These are phyloP conservation scores for Taiozyma onychis DNA, from an alignment of 1,139 yeast genomes.

Conservation along the genomic window DNA sequence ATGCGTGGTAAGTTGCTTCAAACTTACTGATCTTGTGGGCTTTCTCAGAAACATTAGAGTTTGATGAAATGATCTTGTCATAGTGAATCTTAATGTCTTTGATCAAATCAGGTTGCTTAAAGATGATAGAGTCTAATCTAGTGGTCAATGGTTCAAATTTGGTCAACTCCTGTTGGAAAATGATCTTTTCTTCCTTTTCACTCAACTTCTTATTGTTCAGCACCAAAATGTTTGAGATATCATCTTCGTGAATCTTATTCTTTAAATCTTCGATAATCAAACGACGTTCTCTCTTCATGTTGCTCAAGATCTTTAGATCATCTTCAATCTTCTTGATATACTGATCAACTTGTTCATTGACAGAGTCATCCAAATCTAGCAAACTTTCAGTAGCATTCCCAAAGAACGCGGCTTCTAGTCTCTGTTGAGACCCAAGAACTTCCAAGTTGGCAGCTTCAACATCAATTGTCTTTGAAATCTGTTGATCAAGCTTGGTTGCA, in stretches of 20 bases:
- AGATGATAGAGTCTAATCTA: conserved; percentile 63
- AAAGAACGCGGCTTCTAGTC: conserved; percentile 25
- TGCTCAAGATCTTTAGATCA: conserved; percentile 23
- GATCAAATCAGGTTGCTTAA: conserved; percentile 55
- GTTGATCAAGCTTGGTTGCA: conserved; percentile 63
- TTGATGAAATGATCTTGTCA: conserved; percentile 45
- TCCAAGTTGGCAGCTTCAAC: conserved; percentile 32
- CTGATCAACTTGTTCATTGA: conserved; percentile 9
- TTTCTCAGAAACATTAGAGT: conserved; percentile 30
- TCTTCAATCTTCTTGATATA: conserved; percentile 19
- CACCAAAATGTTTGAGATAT: conserved; percentile 73
- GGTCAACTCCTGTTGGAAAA: conserved; percentile 69
- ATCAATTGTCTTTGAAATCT: conserved; percentile 40
- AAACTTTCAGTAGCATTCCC: conserved; percentile 15
- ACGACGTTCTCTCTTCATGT: conserved; percentile 47
- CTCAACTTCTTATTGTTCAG: conserved; percentile 51
- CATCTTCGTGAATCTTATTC: conserved; percentile 70
- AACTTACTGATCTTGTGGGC: conserved; percentile 39
- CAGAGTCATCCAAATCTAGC: conserved; percentile 15
- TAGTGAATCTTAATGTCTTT: conserved; percentile 53
- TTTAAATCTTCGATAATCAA: conserved; percentile 62
- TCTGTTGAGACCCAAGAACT: conserved; percentile 28
- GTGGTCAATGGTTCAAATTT: conserved; percentile 70
- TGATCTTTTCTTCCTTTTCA: conserved; percentile 51
- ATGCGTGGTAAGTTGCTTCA: conserved; percentile 42